These are phyloP conservation scores for Yamadazyma taylorii DNA, from an alignment of 1,139 yeast genomes.

Conservation along the genomic window DNA sequence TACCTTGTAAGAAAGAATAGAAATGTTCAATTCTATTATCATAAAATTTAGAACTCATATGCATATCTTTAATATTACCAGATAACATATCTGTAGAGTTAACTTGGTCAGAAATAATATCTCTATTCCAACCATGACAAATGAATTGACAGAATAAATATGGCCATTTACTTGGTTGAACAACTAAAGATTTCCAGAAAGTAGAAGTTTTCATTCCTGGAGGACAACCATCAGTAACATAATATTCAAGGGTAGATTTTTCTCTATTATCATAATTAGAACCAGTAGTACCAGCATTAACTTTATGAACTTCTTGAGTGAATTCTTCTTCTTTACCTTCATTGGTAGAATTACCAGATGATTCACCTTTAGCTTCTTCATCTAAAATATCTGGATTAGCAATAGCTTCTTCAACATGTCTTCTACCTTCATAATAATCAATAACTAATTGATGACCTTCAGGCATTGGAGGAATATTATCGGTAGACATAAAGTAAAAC, in stretches of 20 bases:
- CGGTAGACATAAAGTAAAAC: constrained; percentile 55
- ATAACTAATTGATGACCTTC: constrained; percentile 53
- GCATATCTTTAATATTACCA: constrained; percentile 50
- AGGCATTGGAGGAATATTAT: constrained; percentile 67
- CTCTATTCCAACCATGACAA: constrained; percentile 65
- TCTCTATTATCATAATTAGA: constrained; percentile 6
- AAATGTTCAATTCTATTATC: constrained; percentile 72
- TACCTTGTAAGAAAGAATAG: constrained; percentile 67
- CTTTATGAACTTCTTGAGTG: constrained; percentile 10
- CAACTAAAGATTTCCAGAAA: constrained; percentile 43
- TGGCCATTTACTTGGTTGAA: constrained; percentile 56
- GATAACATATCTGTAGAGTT: constrained; percentile 30
- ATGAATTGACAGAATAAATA: constrained; percentile 46
- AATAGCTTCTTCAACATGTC: constrained; percentile 30
- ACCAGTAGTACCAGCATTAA: neutral
- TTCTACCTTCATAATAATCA: constrained; percentile 67
- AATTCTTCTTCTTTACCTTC: constrained; percentile 13
- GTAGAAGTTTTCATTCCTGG: constrained; percentile 34
- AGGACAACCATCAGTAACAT: constrained; percentile 13
- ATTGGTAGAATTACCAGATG: constrained; percentile 15
- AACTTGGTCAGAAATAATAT: constrained; percentile 56
- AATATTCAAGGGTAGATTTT: constrained; percentile 9
- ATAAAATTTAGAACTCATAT: constrained; percentile 60
- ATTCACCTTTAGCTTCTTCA: constrained; percentile 15
- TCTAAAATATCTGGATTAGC: constrained; percentile 16